Evolutionary conservation across 192 early-diverging fungal genomes (phyloP).

Genomic region (Mortierella antarctica): DNA sequence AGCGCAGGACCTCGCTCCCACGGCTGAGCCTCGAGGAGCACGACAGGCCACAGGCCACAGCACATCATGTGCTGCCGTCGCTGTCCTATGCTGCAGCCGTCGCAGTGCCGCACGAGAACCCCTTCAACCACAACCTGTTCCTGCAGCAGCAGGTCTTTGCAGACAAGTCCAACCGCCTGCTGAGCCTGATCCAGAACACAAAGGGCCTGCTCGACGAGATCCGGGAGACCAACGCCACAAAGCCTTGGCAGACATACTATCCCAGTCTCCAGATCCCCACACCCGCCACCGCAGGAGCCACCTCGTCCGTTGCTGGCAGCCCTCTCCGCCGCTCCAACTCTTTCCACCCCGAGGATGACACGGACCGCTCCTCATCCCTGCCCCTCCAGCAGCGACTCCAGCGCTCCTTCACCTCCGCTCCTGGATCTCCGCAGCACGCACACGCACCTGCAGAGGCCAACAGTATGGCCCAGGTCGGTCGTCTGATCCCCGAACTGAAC

Average conservation of each 20-base stretch:
- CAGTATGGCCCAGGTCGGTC: conserved; percentile 39
- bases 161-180: conserved; percentile 78
- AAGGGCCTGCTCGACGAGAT: conserved; percentile 75
- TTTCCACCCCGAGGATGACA: conserved; percentile 46
- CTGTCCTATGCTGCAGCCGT: conserved; percentile 43
- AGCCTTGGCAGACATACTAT: conserved; percentile 74
- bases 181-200: conserved; percentile 73
- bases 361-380: conserved; percentile 13
- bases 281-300: conserved; percentile 18
- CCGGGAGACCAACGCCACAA: conserved; percentile 69
- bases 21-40: conserved; percentile 32
- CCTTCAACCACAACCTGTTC: conserved; percentile 45
- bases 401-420: conserved; percentile 47
- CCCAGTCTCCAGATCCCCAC: conserved; percentile 48
- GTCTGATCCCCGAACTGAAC: conserved; percentile 59
- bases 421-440: conserved; percentile 34
- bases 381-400: conserved; percentile 43
- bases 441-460: conserved; percentile 7
- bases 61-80: conserved; percentile 41
- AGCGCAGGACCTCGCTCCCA: conserved; percentile 46
- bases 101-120: conserved; percentile 36
- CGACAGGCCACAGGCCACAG: conserved; percentile 20
- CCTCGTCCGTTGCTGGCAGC: conserved; percentile 33
- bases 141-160: conserved; percentile 76
- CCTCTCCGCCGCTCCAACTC: conserved; percentile 34